Evolutionary conservation across 2,329 filamentous ascomycete genomes (phyloP), one percentile per base, ranked within the genome.

Genomic region (Macrophomina tecta): DNA sequence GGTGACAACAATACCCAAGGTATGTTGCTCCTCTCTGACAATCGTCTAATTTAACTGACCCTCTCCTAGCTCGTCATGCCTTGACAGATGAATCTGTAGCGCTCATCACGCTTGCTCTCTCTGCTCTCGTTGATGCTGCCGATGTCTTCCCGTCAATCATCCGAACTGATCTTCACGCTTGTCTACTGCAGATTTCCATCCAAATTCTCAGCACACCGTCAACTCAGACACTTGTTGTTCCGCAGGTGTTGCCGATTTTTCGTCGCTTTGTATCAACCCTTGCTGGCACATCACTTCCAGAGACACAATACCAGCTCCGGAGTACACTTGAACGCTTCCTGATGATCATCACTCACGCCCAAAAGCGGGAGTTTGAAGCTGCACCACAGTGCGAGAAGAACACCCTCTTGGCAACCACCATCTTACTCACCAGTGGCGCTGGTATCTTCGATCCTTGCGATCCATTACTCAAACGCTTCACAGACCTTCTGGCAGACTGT

Each of bases 111-210:
- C 89, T 91, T 1, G 90, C 93, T 0, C 84, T 99, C 1, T 91
- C 94, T 68, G 92, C 95, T 1, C 87, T 99, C 1, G 95, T 98
- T 3, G 93, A 98, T 74, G 94, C 95, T 1, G 94, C 95, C 6
- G 92, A 96, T 69, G 93, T 98, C 16, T 99, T 99, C 80, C 96
- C 96, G 0, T 89, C 92, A 2, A 94, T 99, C 73, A 99, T 99
- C 82, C 95, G 95, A 76, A 94, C 93, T 9, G 95, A 99, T 77
- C 85, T 99, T 6, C 93, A 98, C 75, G 94, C 95, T 46, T 98
- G 94, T 74, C 97, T 98, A 71, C 87, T 99, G 60, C 94, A 99
- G 81, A 97, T 98, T 65, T 97, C 98, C 75, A 91, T 92, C 64
- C 97, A 93, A 0, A 95, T 97, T 67, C 86, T 99, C 12, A 91